phyloP scores from a whole-genome alignment of 306 rosid genomes.

The Senna siamea region DNA sequence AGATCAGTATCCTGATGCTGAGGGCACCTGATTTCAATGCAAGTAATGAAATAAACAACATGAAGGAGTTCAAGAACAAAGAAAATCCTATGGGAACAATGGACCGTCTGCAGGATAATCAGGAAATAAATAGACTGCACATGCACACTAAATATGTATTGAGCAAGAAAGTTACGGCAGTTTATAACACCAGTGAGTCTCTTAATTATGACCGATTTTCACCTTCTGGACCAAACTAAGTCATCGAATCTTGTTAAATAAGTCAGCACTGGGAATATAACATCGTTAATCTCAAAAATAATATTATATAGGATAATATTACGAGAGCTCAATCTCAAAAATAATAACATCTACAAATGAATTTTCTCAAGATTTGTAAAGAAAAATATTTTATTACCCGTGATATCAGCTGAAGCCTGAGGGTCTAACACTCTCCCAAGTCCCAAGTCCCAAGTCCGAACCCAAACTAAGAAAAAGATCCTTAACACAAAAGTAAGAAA shows the following conservation, averaged over 20 bases:
- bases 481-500: conserved; percentile 3
- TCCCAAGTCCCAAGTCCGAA: not conserved
- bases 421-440: not conserved
- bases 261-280: not conserved
- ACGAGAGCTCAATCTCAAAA: not conserved
- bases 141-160: not conserved
- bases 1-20: conserved; percentile 10
- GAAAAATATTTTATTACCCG: not conserved
- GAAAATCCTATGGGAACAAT: conserved; percentile 18
- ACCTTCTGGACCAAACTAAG: conserved; percentile 6
- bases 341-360: not conserved
- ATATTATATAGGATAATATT: not conserved
- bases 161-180: not conserved
- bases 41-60: conserved; percentile 26
- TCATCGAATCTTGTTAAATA: not conserved
- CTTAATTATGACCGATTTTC: not conserved
- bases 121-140: not conserved
- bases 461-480: not conserved
- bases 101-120: not conserved
- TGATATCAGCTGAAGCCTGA: not conserved
- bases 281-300: conserved; percentile 1
- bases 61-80: conserved; percentile 3
- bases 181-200: not conserved
- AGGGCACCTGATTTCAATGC: conserved; percentile 22
- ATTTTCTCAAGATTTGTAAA: too few species aligned